Evolutionary conservation across 2,329 filamentous ascomycete species (phyloP).

Genomic region (Aspergillus neotritici): DNA sequence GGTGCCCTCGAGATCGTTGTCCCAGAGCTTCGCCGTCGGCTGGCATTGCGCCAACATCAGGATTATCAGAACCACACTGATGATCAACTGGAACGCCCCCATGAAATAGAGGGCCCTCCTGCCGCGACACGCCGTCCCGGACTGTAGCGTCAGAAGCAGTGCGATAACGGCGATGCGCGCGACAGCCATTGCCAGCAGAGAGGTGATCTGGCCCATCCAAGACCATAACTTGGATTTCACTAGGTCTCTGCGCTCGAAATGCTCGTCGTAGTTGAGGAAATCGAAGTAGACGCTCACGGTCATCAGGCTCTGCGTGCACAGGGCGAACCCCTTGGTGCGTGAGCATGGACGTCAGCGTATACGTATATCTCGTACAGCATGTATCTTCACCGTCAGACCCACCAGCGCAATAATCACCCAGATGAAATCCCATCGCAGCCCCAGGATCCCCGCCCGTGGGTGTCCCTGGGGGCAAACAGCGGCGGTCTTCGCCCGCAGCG

Average conservation of each 20-base stretch:
- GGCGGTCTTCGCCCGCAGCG: slow-evolving; percentile 13
- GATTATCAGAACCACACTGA: slow-evolving; percentile 12
- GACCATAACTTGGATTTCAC: slow-evolving; percentile 14
- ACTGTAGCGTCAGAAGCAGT: slow-evolving; percentile 14
- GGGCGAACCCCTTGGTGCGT: slow-evolving; percentile 5
- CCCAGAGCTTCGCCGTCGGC: slow-evolving; percentile 11
- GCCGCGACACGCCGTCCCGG: slow-evolving; percentile 7
- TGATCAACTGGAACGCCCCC: slow-evolving; percentile 8
- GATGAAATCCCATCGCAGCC: slow-evolving; percentile 18
- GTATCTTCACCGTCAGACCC: no score
- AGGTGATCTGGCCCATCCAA: slow-evolving; percentile 14
- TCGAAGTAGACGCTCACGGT: slow-evolving; percentile 14
- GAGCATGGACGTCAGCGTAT: neutral
- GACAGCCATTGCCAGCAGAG: slow-evolving; percentile 11
- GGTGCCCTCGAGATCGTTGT: slow-evolving; percentile 7
- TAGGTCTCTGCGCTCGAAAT: slow-evolving; percentile 5
- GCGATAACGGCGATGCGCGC: slow-evolving; percentile 14
- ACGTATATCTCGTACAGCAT: neutral
- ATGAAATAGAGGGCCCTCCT: slow-evolving; percentile 12
- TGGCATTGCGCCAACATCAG: slow-evolving; percentile 15
- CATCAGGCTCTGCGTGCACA: slow-evolving; percentile 10
- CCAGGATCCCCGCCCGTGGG: slow-evolving; percentile 9
- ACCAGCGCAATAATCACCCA: slow-evolving; percentile 16
- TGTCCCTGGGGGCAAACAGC: slow-evolving; percentile 9
- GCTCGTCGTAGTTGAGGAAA: slow-evolving; percentile 13